Evolutionary conservation across 2,329 filamentous ascomycete species (phyloP), one percentile per base, ranked within the genome.

Genomic region (Cytospora chrysosperma): DNA sequence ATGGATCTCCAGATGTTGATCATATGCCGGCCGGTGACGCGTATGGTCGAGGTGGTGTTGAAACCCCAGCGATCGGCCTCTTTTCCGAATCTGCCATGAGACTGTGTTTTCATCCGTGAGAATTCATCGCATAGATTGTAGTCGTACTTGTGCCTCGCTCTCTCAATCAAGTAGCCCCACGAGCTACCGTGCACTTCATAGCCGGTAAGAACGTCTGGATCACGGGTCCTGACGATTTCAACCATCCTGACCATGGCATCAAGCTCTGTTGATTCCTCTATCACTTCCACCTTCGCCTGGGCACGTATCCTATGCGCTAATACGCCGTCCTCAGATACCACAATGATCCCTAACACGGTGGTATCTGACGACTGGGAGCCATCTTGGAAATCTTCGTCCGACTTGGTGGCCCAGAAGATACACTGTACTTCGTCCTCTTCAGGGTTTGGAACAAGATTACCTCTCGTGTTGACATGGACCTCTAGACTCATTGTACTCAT

Each of bases 1-100:
- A 99, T 97, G 0, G 93, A 93, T 70, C 94, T 86, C 93, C 95
- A 98, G 53, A 98, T 90, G 69, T 98, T 98, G 78, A 99, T 93
- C 82, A 96, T 92, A 73, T 98, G 94, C 66, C 95, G 85, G 6
- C 95, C 95, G 0, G 93, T 97, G n/a, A 99, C 86, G 62, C 88
- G 88, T 68, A 98, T 93, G 3, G 92, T 94, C 2, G 93, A 97
- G 0, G 93, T 96, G 60, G 93, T 93, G 67, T 92, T 95, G 78
- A 96, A 97, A 0, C 93, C 94, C 94, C 94, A 98, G 68, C 87
- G 85, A 74, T 97, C 93, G 56, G 87, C 87, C 27, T 96, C 91
- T 74, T 92, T 96, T 24, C 92, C 92, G 71, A 93, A 93, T 61
- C 89, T 86, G 3, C 92, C 91, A 72, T 93, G 88, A 0, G 91